phyloP scores from a whole-genome alignment of 805 yeast genomes.

The Kodamaea fukazawae region DNA sequence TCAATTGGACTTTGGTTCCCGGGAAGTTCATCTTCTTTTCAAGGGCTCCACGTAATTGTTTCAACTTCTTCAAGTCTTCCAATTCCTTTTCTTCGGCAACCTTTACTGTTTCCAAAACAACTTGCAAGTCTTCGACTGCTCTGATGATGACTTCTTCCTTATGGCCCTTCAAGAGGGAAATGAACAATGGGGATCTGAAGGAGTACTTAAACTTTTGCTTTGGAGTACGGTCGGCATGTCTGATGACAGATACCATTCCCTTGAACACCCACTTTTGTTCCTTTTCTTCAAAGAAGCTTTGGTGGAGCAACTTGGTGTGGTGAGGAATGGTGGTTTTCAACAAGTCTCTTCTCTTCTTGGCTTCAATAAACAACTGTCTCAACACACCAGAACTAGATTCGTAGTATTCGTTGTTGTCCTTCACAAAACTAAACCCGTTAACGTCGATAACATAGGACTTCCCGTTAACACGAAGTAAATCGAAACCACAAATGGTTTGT shows the following conservation, averaged over 20 bases:
- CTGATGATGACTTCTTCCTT: constrained; percentile 94
- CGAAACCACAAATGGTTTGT: constrained; percentile 97
- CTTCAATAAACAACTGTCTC: constrained; percentile 66
- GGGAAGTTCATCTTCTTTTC: constrained; percentile 88
- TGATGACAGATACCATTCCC: constrained; percentile 84
- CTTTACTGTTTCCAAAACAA: constrained; percentile 80
- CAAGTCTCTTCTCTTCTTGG: constrained; percentile 40
- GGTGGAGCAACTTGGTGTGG: constrained; percentile 31
- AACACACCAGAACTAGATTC: constrained; percentile 78
- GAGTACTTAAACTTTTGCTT: constrained; percentile 97
- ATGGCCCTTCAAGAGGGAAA: constrained; percentile 86
- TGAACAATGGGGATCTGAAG: constrained; percentile 81
- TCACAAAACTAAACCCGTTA: constrained; percentile 96
- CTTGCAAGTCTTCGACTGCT: constrained; percentile 78
- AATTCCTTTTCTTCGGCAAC: constrained; percentile 74
- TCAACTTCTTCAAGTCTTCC: constrained; percentile 78
- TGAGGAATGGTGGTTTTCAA: constrained; percentile 38
- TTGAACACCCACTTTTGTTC: constrained; percentile 95
- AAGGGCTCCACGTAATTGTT: constrained; percentile 75
- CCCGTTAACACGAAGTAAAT: constrained; percentile 84
- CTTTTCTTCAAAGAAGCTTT: constrained; percentile 50
- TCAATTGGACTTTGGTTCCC: constrained; percentile 94
- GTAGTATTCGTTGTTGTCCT: constrained; percentile 84
- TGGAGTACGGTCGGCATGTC: constrained; percentile 99
- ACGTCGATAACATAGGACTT: constrained; percentile 93